Evolutionary conservation across 306 rosid species (phyloP).

Genomic region (Sicyos baderoa): DNA sequence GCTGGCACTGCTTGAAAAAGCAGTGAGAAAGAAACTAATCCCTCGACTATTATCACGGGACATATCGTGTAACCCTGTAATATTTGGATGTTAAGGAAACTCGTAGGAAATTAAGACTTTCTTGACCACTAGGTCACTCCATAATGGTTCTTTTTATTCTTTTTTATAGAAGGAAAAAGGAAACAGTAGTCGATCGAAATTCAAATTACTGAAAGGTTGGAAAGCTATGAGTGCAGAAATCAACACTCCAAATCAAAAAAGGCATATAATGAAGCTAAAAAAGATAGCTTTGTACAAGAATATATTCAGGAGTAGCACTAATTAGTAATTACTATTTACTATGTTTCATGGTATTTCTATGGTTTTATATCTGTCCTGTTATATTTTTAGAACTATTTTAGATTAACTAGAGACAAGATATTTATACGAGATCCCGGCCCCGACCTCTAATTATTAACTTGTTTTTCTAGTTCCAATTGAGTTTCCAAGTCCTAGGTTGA

Average conservation of each 20-base stretch:
- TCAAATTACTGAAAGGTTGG: conserved; percentile 1
- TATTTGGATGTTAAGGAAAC: no score
- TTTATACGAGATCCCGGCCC: neutral
- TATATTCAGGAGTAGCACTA: neutral
- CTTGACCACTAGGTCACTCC: no score
- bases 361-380: neutral
- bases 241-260: conserved; percentile 6
- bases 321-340: neutral
- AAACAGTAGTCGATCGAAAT: neutral
- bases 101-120: no score
- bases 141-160: no score
- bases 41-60: neutral
- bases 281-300: neutral
- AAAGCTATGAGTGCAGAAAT: conserved; percentile 8
- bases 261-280: neutral
- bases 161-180: neutral
- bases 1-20: conserved; percentile 15
- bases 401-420: neutral
- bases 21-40: conserved; percentile 3
- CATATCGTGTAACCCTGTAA: no score
- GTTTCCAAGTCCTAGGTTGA: neutral
- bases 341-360: neutral
- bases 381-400: neutral
- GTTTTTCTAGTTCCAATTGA: neutral
- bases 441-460: neutral